Percentiles rank a stretch among this genome's conserved stretches.
These are phyloP conservation scores for Fusarium pininemorale DNA, from an alignment of 2,329 filamentous ascomycete genomes.

Conservation along the genomic window DNA sequence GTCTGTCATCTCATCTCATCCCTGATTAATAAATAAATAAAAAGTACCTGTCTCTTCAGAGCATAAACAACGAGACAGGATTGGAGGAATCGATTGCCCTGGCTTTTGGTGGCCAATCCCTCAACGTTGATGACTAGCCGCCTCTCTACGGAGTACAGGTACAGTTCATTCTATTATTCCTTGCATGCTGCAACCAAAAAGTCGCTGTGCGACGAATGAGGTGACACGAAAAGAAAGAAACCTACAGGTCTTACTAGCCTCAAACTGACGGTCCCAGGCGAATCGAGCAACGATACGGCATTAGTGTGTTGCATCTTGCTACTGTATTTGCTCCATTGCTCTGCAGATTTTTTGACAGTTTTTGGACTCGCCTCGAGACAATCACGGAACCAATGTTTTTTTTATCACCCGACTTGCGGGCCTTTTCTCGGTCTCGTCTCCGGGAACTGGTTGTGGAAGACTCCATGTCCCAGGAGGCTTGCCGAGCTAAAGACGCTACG, in stretches of 20 bases:
- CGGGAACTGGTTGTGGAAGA: constrained; percentile 15
- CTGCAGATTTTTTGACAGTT: constrained; percentile 29
- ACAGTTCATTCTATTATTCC: constrained; percentile 23
- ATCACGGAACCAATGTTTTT: constrained; percentile 15
- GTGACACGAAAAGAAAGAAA: constrained; percentile 15
- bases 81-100: constrained; percentile 30
- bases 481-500: constrained; percentile 33
- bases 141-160: constrained; percentile 8
- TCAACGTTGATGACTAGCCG: constrained; percentile 18
- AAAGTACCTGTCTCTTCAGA: constrained; percentile 6
- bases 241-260: constrained; percentile 10
- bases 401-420: constrained; percentile 28
- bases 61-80: constrained; percentile 13
- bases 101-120: constrained; percentile 33
- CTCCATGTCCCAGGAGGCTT: not conserved
- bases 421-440: constrained; percentile 25
- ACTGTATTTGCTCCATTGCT: constrained; percentile 29
- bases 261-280: constrained; percentile 10
- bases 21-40: not conserved
- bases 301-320: constrained; percentile 9
- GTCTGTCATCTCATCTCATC: constrained; percentile 13
- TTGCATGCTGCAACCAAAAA: constrained; percentile 38
- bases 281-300: not conserved
- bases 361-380: constrained; percentile 12
- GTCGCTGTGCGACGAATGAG: constrained; percentile 22